Base-by-base conservation (phyloP, 2,329 filamentous ascomycete genomes). In the Leptographium radiaticola region DNA sequence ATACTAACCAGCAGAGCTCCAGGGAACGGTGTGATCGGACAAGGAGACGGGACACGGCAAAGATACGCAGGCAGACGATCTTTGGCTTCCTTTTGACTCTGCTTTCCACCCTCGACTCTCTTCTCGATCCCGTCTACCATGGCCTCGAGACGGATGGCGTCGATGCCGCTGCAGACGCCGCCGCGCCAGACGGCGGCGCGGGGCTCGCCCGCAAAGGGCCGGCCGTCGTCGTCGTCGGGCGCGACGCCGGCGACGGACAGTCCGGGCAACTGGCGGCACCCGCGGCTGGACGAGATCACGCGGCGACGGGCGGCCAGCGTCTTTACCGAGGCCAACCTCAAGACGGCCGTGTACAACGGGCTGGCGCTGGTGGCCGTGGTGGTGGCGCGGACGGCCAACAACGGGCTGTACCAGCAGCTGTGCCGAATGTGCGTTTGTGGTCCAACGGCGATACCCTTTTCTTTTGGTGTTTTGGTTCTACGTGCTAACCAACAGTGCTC, bases 211-310 rank as follows among this genome's bases (percentile, higher is more conserved):
- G 1, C 34, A 4, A 25, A 6, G 34, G 39, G 13, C 33, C 1
- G 42, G 33, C 8, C 42, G 10, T 18, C n/a, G 33, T 13, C 49
- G 12, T 51, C 25, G 50, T 2, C 48, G 16, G n/a, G n/a, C n/a
- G 39, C 47, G 3, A 52, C 53, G 9, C 59, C 68, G 1, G 58
- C 63, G 25, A 64, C 68, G 33, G 78, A 81, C 52, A 81, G 77
- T 61, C 79, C 87, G 8, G 90, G 91, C 53, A 88, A 84, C 65
- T 98, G 93, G 91, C 81, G 83, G 64, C 93, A 98, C 67, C 93
- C 93, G 38, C 83, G 85, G 58, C 77, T 96, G 59, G 79, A 89
- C 63, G 91, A 97, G 69, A 94, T 98, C 65, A 82, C 86, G 16
- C 79, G 79, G 58, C 83, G 93, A 51, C 87, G 89, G 65, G 84